Percentiles rank a stretch among this genome's conserved stretches.
Evolutionary conservation across 2,329 filamentous ascomycete species (phyloP).

Genomic region (Paramyrothecium sp.): DNA sequence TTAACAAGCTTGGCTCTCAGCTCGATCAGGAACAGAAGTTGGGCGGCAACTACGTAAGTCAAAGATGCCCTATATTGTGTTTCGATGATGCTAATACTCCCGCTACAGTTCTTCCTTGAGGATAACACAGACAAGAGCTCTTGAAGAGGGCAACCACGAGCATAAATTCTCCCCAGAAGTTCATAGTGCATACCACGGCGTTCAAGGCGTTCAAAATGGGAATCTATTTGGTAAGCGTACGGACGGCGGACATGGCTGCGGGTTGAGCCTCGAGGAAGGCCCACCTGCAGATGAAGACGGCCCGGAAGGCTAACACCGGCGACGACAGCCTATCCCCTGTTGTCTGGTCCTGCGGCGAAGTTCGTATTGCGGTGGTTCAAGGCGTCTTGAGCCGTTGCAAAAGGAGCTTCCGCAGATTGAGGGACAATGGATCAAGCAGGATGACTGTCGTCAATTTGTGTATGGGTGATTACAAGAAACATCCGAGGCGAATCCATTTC

Average conservation of each 20-base stretch:
- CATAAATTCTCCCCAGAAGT: conserved; percentile 27
- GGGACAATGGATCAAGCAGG: conserved; percentile 62
- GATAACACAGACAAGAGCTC: conserved; percentile 58
- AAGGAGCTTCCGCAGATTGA: conserved; percentile 43
- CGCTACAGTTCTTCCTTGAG: conserved; percentile 84
- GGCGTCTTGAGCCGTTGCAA: background rate
- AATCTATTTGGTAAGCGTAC: conserved; percentile 24
- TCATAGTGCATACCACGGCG: conserved; percentile 36
- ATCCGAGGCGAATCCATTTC: conserved; percentile 4
- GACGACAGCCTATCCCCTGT: conserved; percentile 67
- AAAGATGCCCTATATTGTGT: background rate
- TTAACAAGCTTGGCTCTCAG: conserved; percentile 96
- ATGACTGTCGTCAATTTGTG: conserved; percentile 50
- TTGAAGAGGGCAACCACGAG: conserved; percentile 53
- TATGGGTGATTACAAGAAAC: background rate
- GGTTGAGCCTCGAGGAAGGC: conserved; percentile 37
- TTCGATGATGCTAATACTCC: conserved; percentile 15
- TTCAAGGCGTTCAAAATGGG: conserved; percentile 51
- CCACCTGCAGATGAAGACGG: conserved; percentile 64
- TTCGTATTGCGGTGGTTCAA: background rate
- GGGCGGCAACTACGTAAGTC: conserved; percentile 81
- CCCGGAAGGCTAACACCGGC: conserved; percentile 59
- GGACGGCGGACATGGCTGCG: conserved; percentile 22
- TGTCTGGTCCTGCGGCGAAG: conserved; percentile 55
- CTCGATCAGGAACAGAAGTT: conserved; percentile 98